Evolutionary conservation across 768 basidiomycete species (phyloP), one percentile per base, ranked within the genome.

Genomic region (Coprinellus micaceus): DNA sequence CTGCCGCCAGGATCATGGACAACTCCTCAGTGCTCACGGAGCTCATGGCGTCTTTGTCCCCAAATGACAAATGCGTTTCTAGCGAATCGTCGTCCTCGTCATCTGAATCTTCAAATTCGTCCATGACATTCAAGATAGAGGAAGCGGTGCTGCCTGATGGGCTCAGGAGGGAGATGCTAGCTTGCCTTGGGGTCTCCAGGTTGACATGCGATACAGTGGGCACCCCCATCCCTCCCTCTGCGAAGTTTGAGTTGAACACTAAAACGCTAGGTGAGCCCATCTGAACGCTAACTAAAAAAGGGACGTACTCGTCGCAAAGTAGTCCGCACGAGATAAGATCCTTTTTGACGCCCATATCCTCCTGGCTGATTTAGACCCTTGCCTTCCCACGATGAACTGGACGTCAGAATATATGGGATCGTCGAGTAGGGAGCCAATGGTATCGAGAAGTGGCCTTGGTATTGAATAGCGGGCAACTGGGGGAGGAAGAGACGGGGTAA

Each of bases 341-440:
- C 78, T 82, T 60, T 80, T 82, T 43, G 83, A 82, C 1, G 91
- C 91, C 66, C 82, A 88, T 60, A 94, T 88, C 40, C 71, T 75
- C 22, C 70, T 68, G 15, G 71, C 71, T 25, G 74, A 67, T 22
- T 68, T 67, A 30, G 76, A 65, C 29, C 71, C 71, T 41, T 74
- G 71, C 2, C 67, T 64, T 44, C 71, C 88, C 28, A 94, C 72
- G 19, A 92, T 73, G 60, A 94, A 94, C 66, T 88, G 85, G 17
- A 94, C 82, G 63, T 94, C 91, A 5, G 91, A 91, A 62, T 93
- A 94, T 12, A 80, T 66, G n/a, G 88, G 88, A 63, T 94, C 88
- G 62, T 94, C 86, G 10, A 94, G 74, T 24, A 94, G 71, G 29
- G 77, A 71, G 4, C 91, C 92, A n/a, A 93, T 76, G 13, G 84